phyloP scores from a whole-genome alignment of 352 stramenopile genomes.

The Globisporangium paroecandrum region DNA sequence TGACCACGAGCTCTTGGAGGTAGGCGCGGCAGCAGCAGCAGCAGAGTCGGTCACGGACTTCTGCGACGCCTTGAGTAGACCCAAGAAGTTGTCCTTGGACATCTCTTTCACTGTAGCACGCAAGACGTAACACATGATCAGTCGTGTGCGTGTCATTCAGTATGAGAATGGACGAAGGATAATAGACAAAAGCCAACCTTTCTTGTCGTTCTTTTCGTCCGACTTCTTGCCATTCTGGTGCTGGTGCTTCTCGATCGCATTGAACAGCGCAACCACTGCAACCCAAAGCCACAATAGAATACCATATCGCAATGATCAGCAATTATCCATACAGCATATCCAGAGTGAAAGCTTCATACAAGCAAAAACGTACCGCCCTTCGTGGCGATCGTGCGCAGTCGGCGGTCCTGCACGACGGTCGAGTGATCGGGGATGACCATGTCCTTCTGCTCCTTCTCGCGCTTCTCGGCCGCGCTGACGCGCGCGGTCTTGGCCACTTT shows the following conservation, averaged over 20 bases:
- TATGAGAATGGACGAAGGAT: not conserved
- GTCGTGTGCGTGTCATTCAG: not conserved
- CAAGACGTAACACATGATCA: not conserved
- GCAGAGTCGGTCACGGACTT: constrained; percentile 25
- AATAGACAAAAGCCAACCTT: constrained; percentile 24
- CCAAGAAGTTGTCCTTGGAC: constrained; percentile 82
- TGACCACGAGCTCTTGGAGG: constrained; percentile 65
- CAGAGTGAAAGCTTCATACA: not conserved
- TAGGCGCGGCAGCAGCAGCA: constrained; percentile 4
- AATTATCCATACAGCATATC: not conserved
- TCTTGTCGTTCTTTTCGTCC: constrained; percentile 68
- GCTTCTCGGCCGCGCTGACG: constrained; percentile 70
- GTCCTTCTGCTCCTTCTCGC: constrained; percentile 72
- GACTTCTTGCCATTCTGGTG: constrained; percentile 56
- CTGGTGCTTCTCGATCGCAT: constrained; percentile 85
- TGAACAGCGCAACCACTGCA: constrained; percentile 80
- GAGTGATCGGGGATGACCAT: constrained; percentile 62
- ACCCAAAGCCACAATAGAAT: not conserved
- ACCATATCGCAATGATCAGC: not conserved
- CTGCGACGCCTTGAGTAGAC: constrained; percentile 63
- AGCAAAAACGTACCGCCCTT: constrained; percentile 51
- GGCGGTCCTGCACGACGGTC: constrained; percentile 59
- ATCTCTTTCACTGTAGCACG: constrained; percentile 62
- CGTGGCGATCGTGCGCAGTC: constrained; percentile 75
- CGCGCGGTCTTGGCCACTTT: constrained; percentile 61